Base-by-base conservation (phyloP, 371 early-diverging fungal species). In the Chytridium lagenaria region DNA sequence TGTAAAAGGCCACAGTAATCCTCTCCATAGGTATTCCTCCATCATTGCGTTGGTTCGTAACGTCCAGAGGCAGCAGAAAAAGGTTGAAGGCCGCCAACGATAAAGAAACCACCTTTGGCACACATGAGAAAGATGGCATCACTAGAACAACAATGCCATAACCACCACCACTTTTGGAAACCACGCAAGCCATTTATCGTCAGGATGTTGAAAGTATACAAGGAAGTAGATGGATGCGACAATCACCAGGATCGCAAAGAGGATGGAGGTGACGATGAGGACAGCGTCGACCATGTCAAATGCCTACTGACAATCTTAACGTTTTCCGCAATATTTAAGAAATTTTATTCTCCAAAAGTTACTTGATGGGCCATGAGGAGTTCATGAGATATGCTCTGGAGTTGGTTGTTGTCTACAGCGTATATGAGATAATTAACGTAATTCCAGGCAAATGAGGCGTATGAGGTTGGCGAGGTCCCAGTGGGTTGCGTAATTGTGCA, bases 401-500 rank as follows among this genome's bases (percentile, higher is more conserved):
- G n/a, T n/a, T n/a, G n/a, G n/a, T n/a, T n/a, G n/a, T n/a, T n/a
- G n/a, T n/a, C n/a, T n/a, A n/a, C n/a, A n/a, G n/a, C n/a, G n/a
- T n/a, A n/a, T n/a, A n/a, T n/a, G n/a, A n/a, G n/a, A n/a, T n/a
- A n/a, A n/a, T 44, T 44, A 44, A 44, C 44, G 7, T 19, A 12
- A 19, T 44, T 34, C 37, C 7, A 66, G 89, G 96, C 96, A 1
- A 73, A 95, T 72, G 94, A 95, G 73, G 99, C 99, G 0, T 91
- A 92, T 64, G 83, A 89, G 3, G 81, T 83, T 31, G 83, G 90
- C 7, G 99, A 99, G 85, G 98, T 99, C 0, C 99, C 99, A 5
- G 98, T 99, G 1, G 99, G 99, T n/a, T 99, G 99, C 78, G 95
- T 98, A 0, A 91, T 98, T 83, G 95, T 99, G 0, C 82, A 85